Base-by-base conservation (phyloP, 1,284 basidiomycete genomes). In the Caloboletus inedulis region DNA sequence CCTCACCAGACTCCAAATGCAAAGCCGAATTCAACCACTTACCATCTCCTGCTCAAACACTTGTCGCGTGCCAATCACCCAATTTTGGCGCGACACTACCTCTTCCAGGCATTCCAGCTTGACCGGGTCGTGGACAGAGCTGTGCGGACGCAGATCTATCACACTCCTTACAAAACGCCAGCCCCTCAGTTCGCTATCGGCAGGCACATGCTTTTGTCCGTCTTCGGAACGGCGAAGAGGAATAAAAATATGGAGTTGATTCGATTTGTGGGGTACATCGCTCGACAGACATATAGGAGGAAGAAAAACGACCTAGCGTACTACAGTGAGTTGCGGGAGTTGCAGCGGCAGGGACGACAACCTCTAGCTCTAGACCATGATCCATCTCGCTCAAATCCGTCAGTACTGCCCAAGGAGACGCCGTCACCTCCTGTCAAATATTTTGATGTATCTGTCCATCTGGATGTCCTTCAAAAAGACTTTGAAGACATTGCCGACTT, bases 11-110 rank as follows among this genome's bases (percentile, higher is more conserved):
- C 74, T 23, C 80, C 84, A 30, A 69, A 72, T 50, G 83, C 84
- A 3, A 47, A 53, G 16, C 84, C 88, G n/a, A 91, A 90, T 61
- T 84, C 83, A 3, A 84, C 80, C 0, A 82, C 86, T 10, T 89
- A 82, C 67, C 73, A 73, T 51, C 72, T 79, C 47, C 74, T 91
- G 41, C 70, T 91, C 10, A 77, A 78, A 47, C 75, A 85, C 59
- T 55, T 86, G 8, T 76, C 78, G 19, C 72, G 62, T 44, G 70
- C 73, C 4, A 68, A 75, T 2, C 74, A 87, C 58, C 62, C 70
- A 2, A 71, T 73, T 3, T 69, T 91, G 43, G 78, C 80, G 13
- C 81, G 85, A 43, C 88, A 91, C 69, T 90, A 90, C 65, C 62
- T 86, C 43, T 66, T 81, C n/a, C 73, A 84, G 54, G 84, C 83